These are phyloP conservation scores for Sporothrix protearum DNA, from an alignment of 2,329 filamentous ascomycete species.

Conservation along the genomic window DNA sequence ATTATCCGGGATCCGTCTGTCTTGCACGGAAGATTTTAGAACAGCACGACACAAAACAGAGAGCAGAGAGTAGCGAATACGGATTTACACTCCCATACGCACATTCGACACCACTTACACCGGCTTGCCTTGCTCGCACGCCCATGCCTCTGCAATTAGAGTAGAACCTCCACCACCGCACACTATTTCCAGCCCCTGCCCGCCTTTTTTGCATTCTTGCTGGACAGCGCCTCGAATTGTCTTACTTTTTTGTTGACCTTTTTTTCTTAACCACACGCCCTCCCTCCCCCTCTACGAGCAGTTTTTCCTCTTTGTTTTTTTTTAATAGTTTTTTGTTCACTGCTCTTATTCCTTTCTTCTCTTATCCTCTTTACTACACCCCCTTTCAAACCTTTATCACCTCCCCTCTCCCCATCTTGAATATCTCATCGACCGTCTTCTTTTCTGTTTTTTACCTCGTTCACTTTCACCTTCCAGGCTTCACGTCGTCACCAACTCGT, in stretches of 20 bases:
- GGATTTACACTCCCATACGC: neutral
- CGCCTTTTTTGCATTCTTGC: conserved; percentile 14
- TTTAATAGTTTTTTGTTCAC: neutral
- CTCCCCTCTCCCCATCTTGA: conserved; percentile 3
- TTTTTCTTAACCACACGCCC: neutral
- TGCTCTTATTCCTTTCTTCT: neutral
- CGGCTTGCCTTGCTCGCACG: neutral
- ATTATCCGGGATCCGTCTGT: conserved; percentile 7
- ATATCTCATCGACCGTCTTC: conserved; percentile 9
- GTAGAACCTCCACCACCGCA: conserved; percentile 8
- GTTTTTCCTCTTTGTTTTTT: conserved; percentile 9
- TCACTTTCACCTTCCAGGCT: neutral
- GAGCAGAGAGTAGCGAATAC: neutral
- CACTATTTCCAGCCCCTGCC: conserved; percentile 18
- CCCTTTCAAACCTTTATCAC: conserved; percentile 4
- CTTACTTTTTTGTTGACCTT: conserved; percentile 5
- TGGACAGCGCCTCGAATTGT: conserved; percentile 6
- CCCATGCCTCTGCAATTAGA: neutral
- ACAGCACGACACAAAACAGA: neutral
- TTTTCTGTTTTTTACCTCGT: neutral
- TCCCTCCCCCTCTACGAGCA: neutral
- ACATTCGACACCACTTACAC: neutral
- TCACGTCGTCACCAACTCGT: neutral
- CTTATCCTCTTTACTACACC: neutral
- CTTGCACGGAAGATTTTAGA: neutral